A percentile compares a stretch with the other conserved stretches of the same genome.
Conservation (phyloP, 805 yeast genomes). For the Nakazawaea wickerhamii region DNA sequence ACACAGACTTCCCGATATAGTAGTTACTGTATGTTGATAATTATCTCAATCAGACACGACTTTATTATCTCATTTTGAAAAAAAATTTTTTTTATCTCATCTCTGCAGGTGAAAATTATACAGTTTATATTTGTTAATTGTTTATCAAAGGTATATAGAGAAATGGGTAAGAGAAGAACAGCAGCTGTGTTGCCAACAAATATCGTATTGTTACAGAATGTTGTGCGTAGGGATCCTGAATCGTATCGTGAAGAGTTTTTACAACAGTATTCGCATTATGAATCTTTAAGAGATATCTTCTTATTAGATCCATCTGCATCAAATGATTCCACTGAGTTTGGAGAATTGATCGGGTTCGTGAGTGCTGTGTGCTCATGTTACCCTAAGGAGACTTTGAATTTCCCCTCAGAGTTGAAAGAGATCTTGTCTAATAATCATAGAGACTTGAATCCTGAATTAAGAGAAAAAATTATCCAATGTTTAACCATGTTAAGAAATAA, state of each 20-base stretch:
- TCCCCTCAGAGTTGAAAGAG: constrained; percentile 74
- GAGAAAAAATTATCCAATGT: constrained; percentile 89
- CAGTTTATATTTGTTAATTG: neutral
- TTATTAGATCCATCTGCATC: constrained; percentile 53
- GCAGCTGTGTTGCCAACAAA: constrained; percentile 92
- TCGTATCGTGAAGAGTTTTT: constrained; percentile 92
- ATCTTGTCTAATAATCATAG: constrained; percentile 72
- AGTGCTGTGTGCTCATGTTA: constrained; percentile 88
- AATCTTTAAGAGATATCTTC: constrained; percentile 83
- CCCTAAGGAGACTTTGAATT: constrained; percentile 80
- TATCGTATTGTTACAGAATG: constrained; percentile 83
- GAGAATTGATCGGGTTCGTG: constrained; percentile 83
- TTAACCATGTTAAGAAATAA: constrained; percentile 88
- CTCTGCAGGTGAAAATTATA: constrained; percentile 9
- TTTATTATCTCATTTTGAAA: constrained; percentile 3
- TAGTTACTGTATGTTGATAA: neutral
- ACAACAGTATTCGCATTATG: constrained; percentile 90
- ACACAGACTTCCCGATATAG: neutral
- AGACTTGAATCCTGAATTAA: constrained; percentile 73
- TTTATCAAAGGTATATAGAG: neutral
- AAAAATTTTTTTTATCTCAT: constrained; percentile 1
- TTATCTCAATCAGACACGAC: neutral
- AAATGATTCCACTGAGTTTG: constrained; percentile 58
- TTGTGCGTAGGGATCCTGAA: constrained; percentile 89
- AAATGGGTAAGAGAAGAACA: constrained; percentile 83